Evolutionary conservation across 2,329 filamentous ascomycete genomes (phyloP), one percentile per base, ranked within the genome.

Genomic region (Trichoderma sp.): DNA sequence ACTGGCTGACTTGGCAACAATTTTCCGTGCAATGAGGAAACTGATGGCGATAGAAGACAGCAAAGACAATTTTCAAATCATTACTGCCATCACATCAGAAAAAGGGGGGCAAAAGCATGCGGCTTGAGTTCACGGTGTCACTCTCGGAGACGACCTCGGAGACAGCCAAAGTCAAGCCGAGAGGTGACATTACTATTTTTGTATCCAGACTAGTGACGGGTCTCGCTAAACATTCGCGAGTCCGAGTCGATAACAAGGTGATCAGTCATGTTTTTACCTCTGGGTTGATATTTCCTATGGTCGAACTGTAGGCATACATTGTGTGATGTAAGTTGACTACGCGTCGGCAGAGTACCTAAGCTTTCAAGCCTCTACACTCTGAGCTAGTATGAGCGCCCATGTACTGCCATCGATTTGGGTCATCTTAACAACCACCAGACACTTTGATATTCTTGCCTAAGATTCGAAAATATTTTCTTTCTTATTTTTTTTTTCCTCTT

Each of bases 71-170:
- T 6, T n/a, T 53, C 27, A 0, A 11, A 14, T 6, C 14, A 37
- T n/a, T 5, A 49, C n/a, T 13, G 2, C 43, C 33, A 33, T 33
- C 53, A 33, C 29, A 11, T 10, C 58, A 8, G 21, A 52, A 52
- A 52, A 8, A 16, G 19, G 16, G 21, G 29, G 14, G 19, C 21
- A 24, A 14, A 37, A 4, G 19, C n/a, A 24, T 27, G 43, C 31
- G 35, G 57, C 35, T 43, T 16, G 37, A n/a, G n/a, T 1, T 40
- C 11, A 13, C 16, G 7, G 6, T 0, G 40, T 43, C 7, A 35
- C 13, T 29, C 24, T 64, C 61, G 61, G 61, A 56, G 14, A 56
- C 61, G 61, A 14, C 31, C 19, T 64, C 61, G 61, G 61, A 56
- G 14, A 56, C 61, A 10, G 29, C 13, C 4, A 31, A 21, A 43